Percentiles rank a stretch among this genome's conserved stretches.
phyloP scores from a whole-genome alignment of 257 asterid genomes.

The Solanum ossicruentum region DNA sequence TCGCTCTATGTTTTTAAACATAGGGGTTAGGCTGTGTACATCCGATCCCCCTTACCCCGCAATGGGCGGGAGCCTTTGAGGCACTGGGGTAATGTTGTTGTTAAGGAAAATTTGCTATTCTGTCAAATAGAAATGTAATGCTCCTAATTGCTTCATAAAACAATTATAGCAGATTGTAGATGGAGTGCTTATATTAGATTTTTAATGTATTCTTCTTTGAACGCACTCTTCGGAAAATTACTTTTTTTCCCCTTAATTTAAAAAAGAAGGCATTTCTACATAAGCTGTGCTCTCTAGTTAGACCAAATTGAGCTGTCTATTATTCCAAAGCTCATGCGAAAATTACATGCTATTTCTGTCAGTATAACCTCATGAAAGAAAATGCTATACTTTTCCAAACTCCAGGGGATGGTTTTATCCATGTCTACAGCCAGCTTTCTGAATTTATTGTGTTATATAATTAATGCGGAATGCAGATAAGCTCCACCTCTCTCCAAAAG shows the following conservation, averaged over 20 bases:
- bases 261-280: background rate
- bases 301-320: background rate
- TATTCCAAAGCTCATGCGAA: background rate
- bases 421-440: background rate
- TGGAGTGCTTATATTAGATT: background rate
- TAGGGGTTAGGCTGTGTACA: no score
- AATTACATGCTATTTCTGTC: background rate
- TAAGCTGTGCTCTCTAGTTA: background rate
- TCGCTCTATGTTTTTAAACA: no score
- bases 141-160: background rate
- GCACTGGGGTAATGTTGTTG: no score
- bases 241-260: background rate
- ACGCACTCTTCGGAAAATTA: background rate
- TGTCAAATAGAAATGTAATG: background rate
- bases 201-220: background rate
- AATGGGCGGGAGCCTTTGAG: no score
- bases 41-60: no score
- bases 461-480: background rate
- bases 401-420: background rate
- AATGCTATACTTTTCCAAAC: background rate
- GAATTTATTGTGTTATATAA: background rate
- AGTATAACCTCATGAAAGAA: background rate
- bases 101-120: background rate
- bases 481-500: background rate
- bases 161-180: background rate